Evolutionary conservation across 306 rosid genomes (phyloP).

Genomic region (Luffa acutangula): DNA sequence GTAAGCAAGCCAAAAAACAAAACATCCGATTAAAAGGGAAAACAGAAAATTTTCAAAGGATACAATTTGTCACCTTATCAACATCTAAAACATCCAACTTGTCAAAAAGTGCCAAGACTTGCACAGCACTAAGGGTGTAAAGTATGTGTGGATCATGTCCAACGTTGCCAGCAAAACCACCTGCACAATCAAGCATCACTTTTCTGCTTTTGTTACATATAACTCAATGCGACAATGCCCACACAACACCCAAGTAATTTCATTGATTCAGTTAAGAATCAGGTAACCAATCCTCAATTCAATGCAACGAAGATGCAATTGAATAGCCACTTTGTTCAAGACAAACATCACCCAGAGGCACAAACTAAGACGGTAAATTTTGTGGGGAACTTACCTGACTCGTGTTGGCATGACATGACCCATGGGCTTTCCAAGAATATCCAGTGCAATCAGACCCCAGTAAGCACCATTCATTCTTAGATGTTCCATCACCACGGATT

Average conservation of each 20-base stretch:
- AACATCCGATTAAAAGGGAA: neutral
- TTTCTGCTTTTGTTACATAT: neutral
- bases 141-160: constrained; percentile 75
- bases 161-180: constrained; percentile 82
- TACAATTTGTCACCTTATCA: constrained; percentile 71
- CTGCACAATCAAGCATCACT: constrained; percentile 23
- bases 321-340: neutral
- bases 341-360: neutral
- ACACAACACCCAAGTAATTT: neutral
- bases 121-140: constrained; percentile 81
- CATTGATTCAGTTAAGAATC: neutral
- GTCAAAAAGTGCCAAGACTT: constrained; percentile 70
- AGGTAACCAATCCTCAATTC: neutral
- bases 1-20: neutral
- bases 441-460: constrained; percentile 79
- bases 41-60: constrained; percentile 29
- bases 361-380: neutral
- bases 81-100: constrained; percentile 48
- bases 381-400: constrained; percentile 42
- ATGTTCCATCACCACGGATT: constrained; percentile 79
- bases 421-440: constrained; percentile 75
- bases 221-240: neutral
- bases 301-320: neutral
- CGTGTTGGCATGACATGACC: constrained; percentile 66
- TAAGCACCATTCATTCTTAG: constrained; percentile 84